Evolutionary conservation across 768 basidiomycete species (phyloP), one percentile per base, ranked within the genome.

Genomic region (Rhodosporidiobolus odoratus): DNA sequence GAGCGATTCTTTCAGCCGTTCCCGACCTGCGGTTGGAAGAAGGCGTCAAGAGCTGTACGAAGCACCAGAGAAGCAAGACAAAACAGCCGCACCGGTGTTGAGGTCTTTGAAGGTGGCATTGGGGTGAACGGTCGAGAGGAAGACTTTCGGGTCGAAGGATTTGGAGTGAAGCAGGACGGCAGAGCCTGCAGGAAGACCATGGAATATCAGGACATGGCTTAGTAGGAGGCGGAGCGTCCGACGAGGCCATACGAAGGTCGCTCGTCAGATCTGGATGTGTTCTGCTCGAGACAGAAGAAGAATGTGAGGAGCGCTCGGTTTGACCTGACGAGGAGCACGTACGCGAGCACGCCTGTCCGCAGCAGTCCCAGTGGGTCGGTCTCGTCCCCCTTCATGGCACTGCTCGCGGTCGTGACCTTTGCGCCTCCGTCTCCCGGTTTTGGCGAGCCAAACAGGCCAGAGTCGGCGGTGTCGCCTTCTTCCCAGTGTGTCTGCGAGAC

Each of bases 71-170:
- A 0, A 16, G 1, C 10, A 0, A 23, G 32, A 4, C 32, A 19
- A 19, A 27, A 2, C 21, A 6, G 13, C 32, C 70, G 92, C 88
- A 5, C 94, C 95, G 19, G 84, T 81, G 3, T 88, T 86, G 25
- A 99, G 84, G 78, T 96, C 93, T 80, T 92, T 89, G 78, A 92
- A 96, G 1, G 92, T 91, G 5, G 95, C 95, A 75, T 95, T 89
- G 6, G 96, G 96, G 77, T 99, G 93, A 9, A 93, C 87, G 17
- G 85, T 86, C 13, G 92, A 91, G 21, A 99, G 83, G 80, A 96
- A 99, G 2, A 86, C 85, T 79, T 95, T 97, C 12, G 96, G 92
- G 78, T 97, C 91, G 82, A 99, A 99, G 3, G 91, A 87, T 78
- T 98, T 99, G 41, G 92, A 95, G 6, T 87, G 88, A 23, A 97